Evolutionary conservation across 192 early-diverging fungal species (phyloP), one percentile per base, ranked within the genome.

Genomic region (Ambispora gerdemannii): DNA sequence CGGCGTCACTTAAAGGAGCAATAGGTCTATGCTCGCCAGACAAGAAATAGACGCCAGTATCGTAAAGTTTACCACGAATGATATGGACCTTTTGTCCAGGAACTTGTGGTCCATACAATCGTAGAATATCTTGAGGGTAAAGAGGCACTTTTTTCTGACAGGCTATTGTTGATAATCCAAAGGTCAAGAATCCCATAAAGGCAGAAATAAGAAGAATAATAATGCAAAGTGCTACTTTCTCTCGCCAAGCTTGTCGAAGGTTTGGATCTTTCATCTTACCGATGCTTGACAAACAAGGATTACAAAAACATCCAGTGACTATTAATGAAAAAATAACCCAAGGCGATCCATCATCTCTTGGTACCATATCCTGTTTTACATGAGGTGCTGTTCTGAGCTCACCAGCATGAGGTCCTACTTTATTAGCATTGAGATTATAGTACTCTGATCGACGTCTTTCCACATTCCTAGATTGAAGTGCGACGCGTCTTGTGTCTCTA

Each of bases 181-280:
- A 91, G 1, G 90, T 90, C 35, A 95, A 53, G 72, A 95, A 96
- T 4, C 91, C 92, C 51, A 94, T 80, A 11, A 68, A 51, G 0
- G 60, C 60, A 79, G 91, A 91, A 6, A 92, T 66, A 0, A 82
- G 19, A 25, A 86, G 61, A 28, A 94, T 90, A 72, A 95, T 81
- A 32, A 84, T 82, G 65, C 90, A 89, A 10, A 96, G 75, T 2
- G 91, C 85, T 28, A 93, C 83, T 76, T 95, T 96, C 74, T 96
- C 93, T 71, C 93, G 84, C 89, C 91, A 95, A 19, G 92, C 93
- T 81, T 83, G 85, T 55, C 87, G 88, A 17, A 60, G 17, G 33
- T 60, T 70, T 20, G 68, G 36, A 33, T 70, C 68, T 60, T 70
- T 70, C 68, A 70, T 70, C 36, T 47, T 59, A 28, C 55, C 55